Evolutionary conservation across 2,329 filamentous ascomycete genomes (phyloP), one percentile per base, ranked within the genome.

Genomic region (Eutypella sp.): DNA sequence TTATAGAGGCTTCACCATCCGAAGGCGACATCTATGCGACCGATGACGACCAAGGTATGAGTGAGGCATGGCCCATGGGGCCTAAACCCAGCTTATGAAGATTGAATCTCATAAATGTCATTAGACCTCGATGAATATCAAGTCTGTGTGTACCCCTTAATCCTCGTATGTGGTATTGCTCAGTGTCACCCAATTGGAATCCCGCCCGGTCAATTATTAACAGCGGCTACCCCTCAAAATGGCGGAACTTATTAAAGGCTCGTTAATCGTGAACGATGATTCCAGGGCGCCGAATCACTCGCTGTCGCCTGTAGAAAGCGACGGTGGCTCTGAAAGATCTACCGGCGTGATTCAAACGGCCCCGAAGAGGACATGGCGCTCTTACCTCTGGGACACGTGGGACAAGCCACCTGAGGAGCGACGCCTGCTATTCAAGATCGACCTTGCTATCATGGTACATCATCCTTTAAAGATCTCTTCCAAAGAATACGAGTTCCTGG

Each of bases 331-430:
- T 13, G 25, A 7, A 7, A 13, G 25, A 7, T 29, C 25, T 13
- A 7, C 25, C n/a, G n/a, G n/a, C 7, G 13, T 29, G 13, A 13
- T 29, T 7, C 25, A 29, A 29, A 29, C 25, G 25, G 13, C 25
- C 25, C 25, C 25, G 25, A 66, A 67, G 40, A 48, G 49, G 27
- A 73, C 67, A 20, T 76, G 73, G 73, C 64, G 63, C 20, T 73
- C 71, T 0, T 71, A 72, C 39, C 9, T 75, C n/a, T 75, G 73
- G 72, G 72, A 76, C 47, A 72, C 70, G 0, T 63, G 74, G 19
- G 67, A 70, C 47, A 70, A 70, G 49, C 63, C 65, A 0, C 66
- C 66, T 0, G 64, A 67, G 40, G 70, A 72, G 48, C 58, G 64
- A 2, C 57, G 51, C 10, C 70, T 72, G 24, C 54, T 73, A 10